These are phyloP conservation scores for Diaporthe helianthi DNA, from an alignment of 2,329 filamentous ascomycete genomes.

Conservation along the genomic window DNA sequence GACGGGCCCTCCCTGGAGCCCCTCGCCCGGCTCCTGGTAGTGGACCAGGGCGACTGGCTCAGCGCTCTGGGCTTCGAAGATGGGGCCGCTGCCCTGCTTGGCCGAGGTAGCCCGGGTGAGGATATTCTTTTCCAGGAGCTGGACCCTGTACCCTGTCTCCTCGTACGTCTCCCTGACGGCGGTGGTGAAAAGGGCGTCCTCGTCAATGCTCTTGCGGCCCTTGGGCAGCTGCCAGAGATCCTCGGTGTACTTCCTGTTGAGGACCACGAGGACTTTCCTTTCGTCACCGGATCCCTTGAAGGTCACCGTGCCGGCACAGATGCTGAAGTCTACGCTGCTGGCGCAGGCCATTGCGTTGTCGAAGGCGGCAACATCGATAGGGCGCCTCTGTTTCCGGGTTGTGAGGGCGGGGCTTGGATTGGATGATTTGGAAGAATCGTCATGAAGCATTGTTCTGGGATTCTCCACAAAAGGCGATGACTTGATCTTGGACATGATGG, in stretches of 20 bases:
- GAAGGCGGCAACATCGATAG: conserved; percentile 41
- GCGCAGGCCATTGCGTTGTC: conserved; percentile 47
- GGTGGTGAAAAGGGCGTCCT: conserved; percentile 47
- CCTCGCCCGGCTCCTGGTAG: conserved; percentile 46
- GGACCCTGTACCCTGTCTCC: conserved; percentile 53
- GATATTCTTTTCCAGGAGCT: conserved; percentile 48
- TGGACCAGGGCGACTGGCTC: conserved; percentile 47
- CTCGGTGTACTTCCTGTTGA: conserved; percentile 47
- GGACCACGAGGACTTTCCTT: conserved; percentile 51
- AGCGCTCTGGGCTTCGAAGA: conserved; percentile 39
- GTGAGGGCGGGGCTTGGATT: neutral
- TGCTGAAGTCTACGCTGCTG: conserved; percentile 50
- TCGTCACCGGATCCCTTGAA: conserved; percentile 45
- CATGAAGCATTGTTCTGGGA: neutral
- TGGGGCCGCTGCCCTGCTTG: conserved; percentile 22
- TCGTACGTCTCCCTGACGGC: conserved; percentile 56
- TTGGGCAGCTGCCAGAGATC: conserved; percentile 56
- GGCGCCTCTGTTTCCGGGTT: neutral
- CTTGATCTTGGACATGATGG: conserved; percentile 11
- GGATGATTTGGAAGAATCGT: neutral
- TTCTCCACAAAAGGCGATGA: conserved; percentile 9
- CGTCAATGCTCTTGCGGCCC: conserved; percentile 55
- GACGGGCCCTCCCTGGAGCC: conserved; percentile 40
- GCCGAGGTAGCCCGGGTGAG: conserved; percentile 51
- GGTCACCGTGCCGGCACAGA: conserved; percentile 56